Evolutionary conservation across 176 grass and related monocot species (phyloP).

Genomic region (Neostapfia colusana): DNA sequence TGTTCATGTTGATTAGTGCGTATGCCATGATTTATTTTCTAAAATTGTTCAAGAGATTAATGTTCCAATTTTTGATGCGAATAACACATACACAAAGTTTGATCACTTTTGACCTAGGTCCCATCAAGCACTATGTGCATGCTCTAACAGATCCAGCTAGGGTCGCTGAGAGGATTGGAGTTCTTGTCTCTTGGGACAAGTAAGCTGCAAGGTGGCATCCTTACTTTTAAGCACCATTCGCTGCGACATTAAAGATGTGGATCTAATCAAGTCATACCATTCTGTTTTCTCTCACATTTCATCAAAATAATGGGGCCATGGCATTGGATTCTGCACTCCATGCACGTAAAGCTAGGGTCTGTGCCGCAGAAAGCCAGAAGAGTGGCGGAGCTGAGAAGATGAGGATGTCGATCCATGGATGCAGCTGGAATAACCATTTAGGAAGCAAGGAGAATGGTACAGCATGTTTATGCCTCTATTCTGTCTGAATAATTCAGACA

Average conservation of each 20-base stretch:
- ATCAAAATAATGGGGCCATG: slow-evolving; percentile 8
- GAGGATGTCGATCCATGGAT: background rate
- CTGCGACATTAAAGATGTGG: slow-evolving; percentile 44
- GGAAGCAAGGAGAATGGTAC: background rate
- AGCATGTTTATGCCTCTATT: background rate
- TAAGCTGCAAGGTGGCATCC: slow-evolving; percentile 10
- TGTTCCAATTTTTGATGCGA: slow-evolving; percentile 23
- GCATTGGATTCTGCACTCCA: slow-evolving; percentile 47
- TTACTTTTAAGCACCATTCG: slow-evolving; percentile 23
- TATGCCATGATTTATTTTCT: too few species aligned
- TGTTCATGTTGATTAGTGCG: too few species aligned
- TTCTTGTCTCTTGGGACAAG: slow-evolving; percentile 39
- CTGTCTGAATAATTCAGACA: slow-evolving; percentile 26
- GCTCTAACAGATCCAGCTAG: slow-evolving; percentile 36
- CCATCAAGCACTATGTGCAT: slow-evolving; percentile 33
- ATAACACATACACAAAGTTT: slow-evolving; percentile 18
- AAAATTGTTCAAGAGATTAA: too few species aligned
- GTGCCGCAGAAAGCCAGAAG: slow-evolving; percentile 14
- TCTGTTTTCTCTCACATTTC: slow-evolving; percentile 26
- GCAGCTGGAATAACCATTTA: background rate
- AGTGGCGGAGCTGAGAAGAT: background rate
- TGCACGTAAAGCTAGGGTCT: slow-evolving; percentile 12
- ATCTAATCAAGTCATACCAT: too few species aligned
- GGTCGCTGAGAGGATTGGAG: slow-evolving; percentile 17
- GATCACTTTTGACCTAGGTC: slow-evolving; percentile 53